Evolutionary conservation across 441 rosid species (phyloP).

Genomic region (Brassica hybrid): DNA sequence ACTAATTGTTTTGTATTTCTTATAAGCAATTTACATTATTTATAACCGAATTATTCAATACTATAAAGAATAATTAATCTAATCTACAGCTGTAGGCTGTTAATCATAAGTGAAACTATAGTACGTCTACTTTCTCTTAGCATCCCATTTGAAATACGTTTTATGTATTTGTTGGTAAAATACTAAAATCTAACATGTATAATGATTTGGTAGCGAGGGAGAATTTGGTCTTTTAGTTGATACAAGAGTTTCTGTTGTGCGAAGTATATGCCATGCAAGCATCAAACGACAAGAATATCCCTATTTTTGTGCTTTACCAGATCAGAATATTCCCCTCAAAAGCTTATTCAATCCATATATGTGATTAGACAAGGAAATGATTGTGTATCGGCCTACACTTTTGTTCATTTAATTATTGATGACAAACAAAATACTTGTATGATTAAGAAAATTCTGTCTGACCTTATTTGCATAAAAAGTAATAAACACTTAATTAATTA

Average conservation of each 20-base stretch:
- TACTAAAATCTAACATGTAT: no score
- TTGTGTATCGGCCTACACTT: slow-evolving; percentile 9
- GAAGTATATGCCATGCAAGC: slow-evolving; percentile 44
- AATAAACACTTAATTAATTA: not conserved
- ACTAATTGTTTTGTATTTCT: no score
- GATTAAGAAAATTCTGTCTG: not conserved
- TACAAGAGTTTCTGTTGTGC: not conserved
- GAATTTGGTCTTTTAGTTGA: slow-evolving; percentile 9
- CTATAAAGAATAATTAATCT: no score
- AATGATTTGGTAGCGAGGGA: slow-evolving; percentile 9
- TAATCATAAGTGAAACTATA: no score
- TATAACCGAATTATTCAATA: no score
- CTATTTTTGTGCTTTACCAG: slow-evolving; percentile 19
- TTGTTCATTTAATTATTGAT: not conserved
- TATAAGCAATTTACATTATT: no score
- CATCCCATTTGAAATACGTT: not conserved
- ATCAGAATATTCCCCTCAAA: slow-evolving; percentile 37
- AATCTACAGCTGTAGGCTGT: no score
- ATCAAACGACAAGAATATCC: slow-evolving; percentile 42
- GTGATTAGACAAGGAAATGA: slow-evolving; percentile 20
- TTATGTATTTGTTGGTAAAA: no score
- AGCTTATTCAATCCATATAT: slow-evolving; percentile 11
- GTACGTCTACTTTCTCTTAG: not conserved
- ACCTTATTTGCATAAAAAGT: not conserved
- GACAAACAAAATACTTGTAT: slow-evolving; percentile 4